These are phyloP conservation scores for Lepidopterella palustris DNA, from an alignment of 495 filamentous ascomycete genomes.

Conservation along the genomic window DNA sequence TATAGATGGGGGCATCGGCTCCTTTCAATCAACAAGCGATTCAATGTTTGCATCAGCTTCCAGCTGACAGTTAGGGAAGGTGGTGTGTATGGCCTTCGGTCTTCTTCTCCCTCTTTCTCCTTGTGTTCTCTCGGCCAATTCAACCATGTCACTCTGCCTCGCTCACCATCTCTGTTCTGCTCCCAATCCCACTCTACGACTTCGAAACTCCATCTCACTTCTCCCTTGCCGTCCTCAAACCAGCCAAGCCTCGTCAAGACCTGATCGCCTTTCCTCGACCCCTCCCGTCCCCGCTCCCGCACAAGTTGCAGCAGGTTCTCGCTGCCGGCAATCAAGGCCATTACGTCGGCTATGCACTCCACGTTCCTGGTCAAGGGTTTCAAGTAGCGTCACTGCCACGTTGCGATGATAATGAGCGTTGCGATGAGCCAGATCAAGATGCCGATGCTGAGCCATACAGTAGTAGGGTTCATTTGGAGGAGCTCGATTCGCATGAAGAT, in stretches of 20 bases:
- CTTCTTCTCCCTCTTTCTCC: too few relatives aligned
- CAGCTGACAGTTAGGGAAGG: too few relatives aligned
- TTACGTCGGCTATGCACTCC: not conserved
- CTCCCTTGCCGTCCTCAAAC: slow-evolving; percentile 1
- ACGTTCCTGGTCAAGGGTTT: not conserved
- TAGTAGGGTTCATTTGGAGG: not conserved
- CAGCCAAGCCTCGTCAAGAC: not conserved
- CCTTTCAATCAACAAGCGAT: too few relatives aligned
- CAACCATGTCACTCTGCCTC: too few relatives aligned
- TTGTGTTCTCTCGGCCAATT: too few relatives aligned
- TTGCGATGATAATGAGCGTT: not conserved
- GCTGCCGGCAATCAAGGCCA: slow-evolving; percentile 7
- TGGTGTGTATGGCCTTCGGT: too few relatives aligned
- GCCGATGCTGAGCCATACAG: not conserved
- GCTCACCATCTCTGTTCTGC: too few relatives aligned
- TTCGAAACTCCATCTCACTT: slow-evolving; percentile 10
- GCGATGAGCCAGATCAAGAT: slow-evolving; percentile 8
- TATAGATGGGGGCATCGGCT: too few relatives aligned
- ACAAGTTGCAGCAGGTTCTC: slow-evolving; percentile 3
- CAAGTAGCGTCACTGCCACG: not conserved
- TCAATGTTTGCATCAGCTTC: too few relatives aligned
- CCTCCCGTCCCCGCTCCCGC: not conserved
- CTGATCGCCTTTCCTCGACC: not conserved
- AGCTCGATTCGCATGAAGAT: not conserved
- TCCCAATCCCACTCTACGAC: too few relatives aligned